These are phyloP conservation scores for Salvia sclarea DNA, from an alignment of 305 asterid species.

Conservation along the genomic window DNA sequence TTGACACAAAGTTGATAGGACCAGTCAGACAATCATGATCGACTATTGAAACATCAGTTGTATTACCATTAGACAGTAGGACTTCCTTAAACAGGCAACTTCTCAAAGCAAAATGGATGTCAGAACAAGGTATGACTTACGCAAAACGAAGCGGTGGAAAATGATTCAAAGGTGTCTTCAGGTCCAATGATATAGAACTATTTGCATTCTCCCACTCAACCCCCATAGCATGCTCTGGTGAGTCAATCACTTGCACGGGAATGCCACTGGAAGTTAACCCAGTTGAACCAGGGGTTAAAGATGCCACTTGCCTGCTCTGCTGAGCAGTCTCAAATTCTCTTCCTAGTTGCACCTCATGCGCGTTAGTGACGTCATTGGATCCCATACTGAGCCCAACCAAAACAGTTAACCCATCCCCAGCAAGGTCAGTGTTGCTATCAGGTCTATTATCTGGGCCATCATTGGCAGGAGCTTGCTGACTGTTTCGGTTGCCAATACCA, in stretches of 20 bases:
- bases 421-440: slow-evolving; percentile 68
- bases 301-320: slow-evolving; percentile 49
- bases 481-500: slow-evolving; percentile 79
- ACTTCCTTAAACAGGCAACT: background rate
- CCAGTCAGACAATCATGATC: slow-evolving; percentile 16
- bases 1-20: slow-evolving; percentile 8
- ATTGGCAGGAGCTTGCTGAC: slow-evolving; percentile 73
- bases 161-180: slow-evolving; percentile 91
- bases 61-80: slow-evolving; percentile 8
- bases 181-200: slow-evolving; percentile 82
- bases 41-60: slow-evolving; percentile 11
- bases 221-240: slow-evolving; percentile 61
- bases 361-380: slow-evolving; percentile 52
- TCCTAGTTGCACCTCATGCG: slow-evolving; percentile 60
- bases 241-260: slow-evolving; percentile 66
- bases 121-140: slow-evolving; percentile 57
- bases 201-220: slow-evolving; percentile 74
- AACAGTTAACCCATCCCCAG: slow-evolving; percentile 94
- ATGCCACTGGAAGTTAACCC: slow-evolving; percentile 60
- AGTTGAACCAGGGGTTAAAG: slow-evolving; percentile 56
- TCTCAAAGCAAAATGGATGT: slow-evolving; percentile 9
- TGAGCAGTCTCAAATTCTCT: slow-evolving; percentile 57
- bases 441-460: slow-evolving; percentile 79
- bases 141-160: slow-evolving; percentile 97
- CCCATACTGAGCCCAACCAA: slow-evolving; percentile 96